phyloP scores from a whole-genome alignment of 2,329 filamentous ascomycete genomes.

The Lomentospora prolificans region DNA sequence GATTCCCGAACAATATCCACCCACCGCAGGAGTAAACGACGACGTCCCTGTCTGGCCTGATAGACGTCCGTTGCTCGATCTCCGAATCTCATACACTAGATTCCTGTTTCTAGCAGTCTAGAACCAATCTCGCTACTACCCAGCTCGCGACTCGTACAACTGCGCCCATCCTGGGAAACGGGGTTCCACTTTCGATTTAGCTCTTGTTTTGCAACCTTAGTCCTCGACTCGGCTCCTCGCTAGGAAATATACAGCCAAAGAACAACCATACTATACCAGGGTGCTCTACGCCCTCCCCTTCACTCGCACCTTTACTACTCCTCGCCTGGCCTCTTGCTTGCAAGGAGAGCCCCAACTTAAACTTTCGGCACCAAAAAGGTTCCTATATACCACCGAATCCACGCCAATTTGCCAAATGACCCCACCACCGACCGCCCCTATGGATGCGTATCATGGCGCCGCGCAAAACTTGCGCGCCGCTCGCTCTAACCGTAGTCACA shows the following conservation, averaged over 20 bases:
- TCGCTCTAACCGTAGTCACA: background rate
- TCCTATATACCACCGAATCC: background rate
- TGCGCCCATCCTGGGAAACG: background rate
- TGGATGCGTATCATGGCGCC: background rate
- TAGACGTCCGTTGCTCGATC: background rate
- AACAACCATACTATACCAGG: too few species aligned
- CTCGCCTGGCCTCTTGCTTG: background rate
- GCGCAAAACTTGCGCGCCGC: slow-evolving; percentile 2
- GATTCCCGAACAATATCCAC: background rate
- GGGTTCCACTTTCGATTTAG: background rate
- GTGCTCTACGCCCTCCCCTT: background rate
- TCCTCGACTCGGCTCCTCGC: background rate
- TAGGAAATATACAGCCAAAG: too few species aligned
- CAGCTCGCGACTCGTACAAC: background rate
- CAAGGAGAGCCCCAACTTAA: background rate
- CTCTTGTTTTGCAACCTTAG: background rate
- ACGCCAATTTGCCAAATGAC: background rate
- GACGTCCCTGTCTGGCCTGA: background rate
- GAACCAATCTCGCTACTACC: background rate
- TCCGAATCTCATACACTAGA: background rate
- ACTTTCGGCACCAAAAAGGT: background rate
- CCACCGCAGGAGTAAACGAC: background rate
- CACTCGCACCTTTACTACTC: background rate
- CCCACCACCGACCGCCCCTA: background rate
- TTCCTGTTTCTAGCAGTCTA: background rate